Conservation (phyloP, 768 basidiomycete genomes). For the Gloeostereum incarnatum region DNA sequence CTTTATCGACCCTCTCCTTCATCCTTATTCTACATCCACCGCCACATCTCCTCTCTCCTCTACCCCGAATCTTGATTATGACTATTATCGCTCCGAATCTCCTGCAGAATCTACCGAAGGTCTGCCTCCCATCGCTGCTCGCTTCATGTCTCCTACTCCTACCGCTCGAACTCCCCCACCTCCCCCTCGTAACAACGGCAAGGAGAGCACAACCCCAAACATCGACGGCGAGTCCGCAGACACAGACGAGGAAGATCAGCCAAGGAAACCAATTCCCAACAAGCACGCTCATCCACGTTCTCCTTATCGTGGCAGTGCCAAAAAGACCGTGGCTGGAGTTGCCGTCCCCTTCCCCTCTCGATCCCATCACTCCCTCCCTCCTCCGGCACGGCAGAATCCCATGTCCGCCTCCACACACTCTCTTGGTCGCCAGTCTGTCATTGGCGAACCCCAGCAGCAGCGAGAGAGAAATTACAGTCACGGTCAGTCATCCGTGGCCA, state of each 20-base stretch:
- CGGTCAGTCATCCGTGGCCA: slow-evolving; percentile 25
- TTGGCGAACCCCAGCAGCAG: slow-evolving; percentile 36
- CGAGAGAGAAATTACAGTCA: slow-evolving; percentile 44
- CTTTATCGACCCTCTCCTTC: slow-evolving; percentile 83
- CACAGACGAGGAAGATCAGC: slow-evolving; percentile 57
- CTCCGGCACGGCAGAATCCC: slow-evolving; percentile 45
- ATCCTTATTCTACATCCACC: slow-evolving; percentile 57
- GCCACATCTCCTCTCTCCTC: slow-evolving; percentile 42
- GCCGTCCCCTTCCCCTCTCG: slow-evolving; percentile 71
- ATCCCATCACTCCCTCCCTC: slow-evolving; percentile 72
- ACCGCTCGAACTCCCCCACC: slow-evolving; percentile 15
- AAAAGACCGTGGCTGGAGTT: slow-evolving; percentile 28
- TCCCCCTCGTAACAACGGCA: slow-evolving; percentile 27
- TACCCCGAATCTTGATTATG: slow-evolving; percentile 54
- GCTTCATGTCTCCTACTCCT: slow-evolving; percentile 77
- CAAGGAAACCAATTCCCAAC: slow-evolving; percentile 16
- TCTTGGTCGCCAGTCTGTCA: slow-evolving; percentile 58
- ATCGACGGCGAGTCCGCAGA: slow-evolving; percentile 66
- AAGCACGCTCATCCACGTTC: slow-evolving; percentile 70
- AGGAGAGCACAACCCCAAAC: slow-evolving; percentile 44
- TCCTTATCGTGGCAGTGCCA: slow-evolving; percentile 54
- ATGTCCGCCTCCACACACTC: slow-evolving; percentile 63
- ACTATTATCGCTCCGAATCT: slow-evolving; percentile 63
- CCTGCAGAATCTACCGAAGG: slow-evolving; percentile 65
- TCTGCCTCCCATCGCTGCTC: slow-evolving; percentile 82